Percentiles rank a stretch among this genome's conserved stretches.
Evolutionary conservation across 768 basidiomycete genomes (phyloP).

Genomic region (Pleurotus platypus): DNA sequence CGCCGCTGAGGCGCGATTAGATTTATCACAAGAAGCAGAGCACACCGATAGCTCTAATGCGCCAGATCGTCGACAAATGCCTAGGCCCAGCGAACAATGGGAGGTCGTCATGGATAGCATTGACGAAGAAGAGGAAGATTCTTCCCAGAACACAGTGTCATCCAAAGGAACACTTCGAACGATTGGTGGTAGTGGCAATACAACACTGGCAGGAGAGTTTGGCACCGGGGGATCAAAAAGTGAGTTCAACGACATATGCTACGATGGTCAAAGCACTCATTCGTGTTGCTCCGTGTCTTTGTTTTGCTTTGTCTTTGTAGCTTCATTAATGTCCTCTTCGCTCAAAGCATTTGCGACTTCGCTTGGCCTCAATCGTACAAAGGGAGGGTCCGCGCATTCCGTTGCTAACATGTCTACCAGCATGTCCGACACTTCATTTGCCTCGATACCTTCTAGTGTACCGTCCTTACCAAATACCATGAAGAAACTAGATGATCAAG

Average conservation of each 20-base stretch:
- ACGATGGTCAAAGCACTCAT: background rate
- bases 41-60: background rate
- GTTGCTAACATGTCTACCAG: slow-evolving; percentile 15
- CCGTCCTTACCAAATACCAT: slow-evolving; percentile 11
- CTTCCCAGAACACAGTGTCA: slow-evolving; percentile 45
- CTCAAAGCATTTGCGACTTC: slow-evolving; percentile 76
- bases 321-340: slow-evolving; percentile 65
- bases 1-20: background rate
- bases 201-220: slow-evolving; percentile 58
- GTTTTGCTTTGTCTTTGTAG: slow-evolving; percentile 27
- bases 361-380: slow-evolving; percentile 60
- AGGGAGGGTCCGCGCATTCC: slow-evolving; percentile 26
- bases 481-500: slow-evolving; percentile 16
- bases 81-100: slow-evolving; percentile 79
- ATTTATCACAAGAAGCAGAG: background rate
- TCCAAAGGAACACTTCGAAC: slow-evolving; percentile 34
- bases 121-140: slow-evolving; percentile 59
- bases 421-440: slow-evolving; percentile 20
- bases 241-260: slow-evolving; percentile 23
- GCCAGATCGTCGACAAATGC: slow-evolving; percentile 18
- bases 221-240: slow-evolving; percentile 65
- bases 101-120: slow-evolving; percentile 85
- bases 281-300: slow-evolving; percentile 7
- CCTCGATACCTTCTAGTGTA: slow-evolving; percentile 14
- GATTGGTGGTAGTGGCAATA: slow-evolving; percentile 18